Evolutionary conservation across 2,329 filamentous ascomycete species (phyloP), one percentile per base, ranked within the genome.

Genomic region (Colletotrichum tropicicola): DNA sequence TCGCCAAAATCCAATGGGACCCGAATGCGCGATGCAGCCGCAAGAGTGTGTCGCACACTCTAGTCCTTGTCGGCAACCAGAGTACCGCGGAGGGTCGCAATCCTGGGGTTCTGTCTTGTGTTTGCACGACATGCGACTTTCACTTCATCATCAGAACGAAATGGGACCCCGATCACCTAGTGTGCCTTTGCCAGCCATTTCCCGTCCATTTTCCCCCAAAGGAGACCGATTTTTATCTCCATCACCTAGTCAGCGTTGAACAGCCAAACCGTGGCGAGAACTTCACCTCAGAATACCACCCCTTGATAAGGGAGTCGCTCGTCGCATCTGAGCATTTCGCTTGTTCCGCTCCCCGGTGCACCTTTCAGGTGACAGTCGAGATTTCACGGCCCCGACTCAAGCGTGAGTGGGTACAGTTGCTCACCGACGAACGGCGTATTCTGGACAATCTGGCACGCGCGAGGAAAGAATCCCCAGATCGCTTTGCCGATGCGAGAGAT

Each of bases 311-410:
- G 25, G 64, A 70, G 13, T 84, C 82, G 15, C 30, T 64, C 12
- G 23, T 58, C 13, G 59, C 59, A 12, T 51, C 58, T 12, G 59
- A 66, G 54, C 28, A 52, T 13, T 68, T 59, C 37, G 70, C 74
- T 23, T 86, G 83, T 71, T 82, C 79, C 0, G 77, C 79, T 3
- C 70, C 71, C 1, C 69, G 73, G 7, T 86, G 83, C 70, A 76
- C 76, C 1, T 79, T 83, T 41, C 69, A 73, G 21, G 57, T 87
- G 37, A 77, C 72, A 2, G 72, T 88, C 17, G 82, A 86, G 57
- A 77, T 88, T 6, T 83, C 81, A 6, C 70, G 78, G 54, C 85
- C 85, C 10, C 83, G 83, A 2, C 77, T 89, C 68, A 70, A 73
- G 10, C 69, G 70, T 4, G 73, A 74, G 58, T 83, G 81, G 77